Evolutionary conservation across 2,329 filamentous ascomycete species (phyloP).

Genomic region (Cryoendolithus antarcticus): DNA sequence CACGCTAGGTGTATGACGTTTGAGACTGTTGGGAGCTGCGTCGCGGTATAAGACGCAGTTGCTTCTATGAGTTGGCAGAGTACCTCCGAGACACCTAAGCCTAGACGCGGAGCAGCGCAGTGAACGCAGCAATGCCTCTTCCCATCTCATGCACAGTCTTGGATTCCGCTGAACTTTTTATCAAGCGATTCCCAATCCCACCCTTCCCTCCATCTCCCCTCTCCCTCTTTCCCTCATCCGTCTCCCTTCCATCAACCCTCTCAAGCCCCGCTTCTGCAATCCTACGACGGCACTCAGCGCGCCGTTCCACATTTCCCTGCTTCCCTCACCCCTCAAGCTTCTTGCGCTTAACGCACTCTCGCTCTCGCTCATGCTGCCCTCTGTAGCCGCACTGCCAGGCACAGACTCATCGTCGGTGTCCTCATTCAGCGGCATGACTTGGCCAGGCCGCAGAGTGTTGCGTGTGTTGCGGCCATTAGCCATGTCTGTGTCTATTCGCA

Average conservation of each 20-base stretch:
- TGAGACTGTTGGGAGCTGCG: no score
- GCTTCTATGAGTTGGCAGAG: no score
- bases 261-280: slow-evolving; percentile 80
- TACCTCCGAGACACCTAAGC: no score
- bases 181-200: slow-evolving; percentile 26
- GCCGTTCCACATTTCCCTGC: slow-evolving; percentile 55
- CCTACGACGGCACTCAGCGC: slow-evolving; percentile 85
- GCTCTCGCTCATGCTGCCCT: slow-evolving; percentile 22
- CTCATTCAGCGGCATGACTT: slow-evolving; percentile 18
- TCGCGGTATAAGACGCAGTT: no score
- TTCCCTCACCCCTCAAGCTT: slow-evolving; percentile 29
- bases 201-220: slow-evolving; percentile 21
- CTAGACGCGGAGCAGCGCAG: no score
- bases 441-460: slow-evolving; percentile 24
- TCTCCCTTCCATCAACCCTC: slow-evolving; percentile 88
- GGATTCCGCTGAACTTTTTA: no score
- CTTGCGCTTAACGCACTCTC: slow-evolving; percentile 20
- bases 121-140: no score
- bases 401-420: slow-evolving; percentile 23
- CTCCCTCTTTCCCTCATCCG: slow-evolving; percentile 63
- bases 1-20: no score
- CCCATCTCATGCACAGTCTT: no score
- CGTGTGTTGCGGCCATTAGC: slow-evolving; percentile 24
- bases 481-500: slow-evolving; percentile 41
- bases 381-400: slow-evolving; percentile 23